Evolutionary conservation across 179 eudicot species (phyloP), one percentile per base, ranked within the genome.

Genomic region (Patellifolia procumbens): DNA sequence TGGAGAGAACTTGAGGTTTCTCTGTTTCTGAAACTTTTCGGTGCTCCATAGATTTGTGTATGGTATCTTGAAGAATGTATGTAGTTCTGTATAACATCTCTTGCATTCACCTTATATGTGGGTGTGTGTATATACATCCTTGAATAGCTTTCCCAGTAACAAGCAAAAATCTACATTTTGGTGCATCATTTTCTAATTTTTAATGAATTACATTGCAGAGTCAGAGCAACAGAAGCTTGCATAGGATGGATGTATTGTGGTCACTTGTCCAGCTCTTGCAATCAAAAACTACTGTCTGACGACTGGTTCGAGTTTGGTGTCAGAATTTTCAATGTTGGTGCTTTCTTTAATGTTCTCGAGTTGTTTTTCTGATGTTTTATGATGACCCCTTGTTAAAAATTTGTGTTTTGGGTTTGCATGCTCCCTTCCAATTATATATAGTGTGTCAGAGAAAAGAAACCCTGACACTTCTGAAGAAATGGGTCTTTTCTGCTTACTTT

Each of bases 191-290:
- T 61, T 49, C 65, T 53, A 46, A 74, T 26, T 42, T 6, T 32
- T 4, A 26, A 58, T 61, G 62, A 45, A 28, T 7, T 70, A 34
- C 64, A 39, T 75, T 81, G 79, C 87, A 88, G 93, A 90, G 86
- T 28, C 86, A 88, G 81, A 86, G 75, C 82, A 89, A 88, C 77
- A 83, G 90, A 76, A 87, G 76, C 84, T 74, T 94, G 87, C 98
- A 92, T 79, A 87, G 98, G 83, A 87, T 94, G 94, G 98, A 94
- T 81, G 83, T 92, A 55, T 80, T 94, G 72, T 92, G 93, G 97
- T 86, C 97, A 68, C 90, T 92, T 52, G 87, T 94, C 84, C 96
- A 91, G 78, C 86, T 94, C 67, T 73, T 94, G 75, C 97, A 94
- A 85, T 80, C 91, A 17, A 89, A 87, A 72, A 76, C 81, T 63